These are phyloP conservation scores for Grosmannia penicillata DNA, from an alignment of 2,329 filamentous ascomycete genomes.

Conservation along the genomic window DNA sequence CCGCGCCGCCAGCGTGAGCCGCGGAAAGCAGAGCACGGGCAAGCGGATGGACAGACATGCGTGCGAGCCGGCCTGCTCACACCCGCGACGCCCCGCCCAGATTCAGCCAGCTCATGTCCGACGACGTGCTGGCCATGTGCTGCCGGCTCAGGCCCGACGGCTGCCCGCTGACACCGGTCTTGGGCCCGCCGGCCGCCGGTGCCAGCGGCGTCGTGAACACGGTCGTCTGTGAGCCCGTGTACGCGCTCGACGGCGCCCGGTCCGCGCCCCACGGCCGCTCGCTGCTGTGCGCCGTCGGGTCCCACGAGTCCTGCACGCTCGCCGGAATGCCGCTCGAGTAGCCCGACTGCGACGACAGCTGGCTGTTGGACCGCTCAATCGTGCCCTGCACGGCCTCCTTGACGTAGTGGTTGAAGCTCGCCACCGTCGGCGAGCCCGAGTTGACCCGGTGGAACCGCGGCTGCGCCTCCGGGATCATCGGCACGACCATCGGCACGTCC, in stretches of 20 bases:
- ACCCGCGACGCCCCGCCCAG: slow-evolving; percentile 31
- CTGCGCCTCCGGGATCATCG: slow-evolving; percentile 33
- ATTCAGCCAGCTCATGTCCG: slow-evolving; percentile 73
- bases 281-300: slow-evolving; percentile 24
- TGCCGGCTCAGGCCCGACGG: slow-evolving; percentile 28
- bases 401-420: slow-evolving; percentile 35
- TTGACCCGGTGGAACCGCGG: slow-evolving; percentile 50
- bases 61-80: neutral
- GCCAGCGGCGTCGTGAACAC: slow-evolving; percentile 29
- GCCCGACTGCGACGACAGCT: slow-evolving; percentile 30
- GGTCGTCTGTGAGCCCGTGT: slow-evolving; percentile 31
- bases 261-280: slow-evolving; percentile 33
- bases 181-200: slow-evolving; percentile 14
- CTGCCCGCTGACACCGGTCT: slow-evolving; percentile 3
- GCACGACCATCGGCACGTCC: slow-evolving; percentile 37
- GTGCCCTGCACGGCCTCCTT: slow-evolving; percentile 44
- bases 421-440: slow-evolving; percentile 55
- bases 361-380: slow-evolving; percentile 42
- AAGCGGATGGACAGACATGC: neutral
- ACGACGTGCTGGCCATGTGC: slow-evolving; percentile 33
- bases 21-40: neutral
- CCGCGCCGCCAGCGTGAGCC: neutral
- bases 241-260: slow-evolving; percentile 36
- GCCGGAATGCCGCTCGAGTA: slow-evolving; percentile 53
- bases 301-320: slow-evolving; percentile 44